A percentile compares a stretch with the other conserved stretches of the same genome.
These are phyloP conservation scores for Tephrocybe sp. DNA, from an alignment of 768 basidiomycete species.

Conservation along the genomic window DNA sequence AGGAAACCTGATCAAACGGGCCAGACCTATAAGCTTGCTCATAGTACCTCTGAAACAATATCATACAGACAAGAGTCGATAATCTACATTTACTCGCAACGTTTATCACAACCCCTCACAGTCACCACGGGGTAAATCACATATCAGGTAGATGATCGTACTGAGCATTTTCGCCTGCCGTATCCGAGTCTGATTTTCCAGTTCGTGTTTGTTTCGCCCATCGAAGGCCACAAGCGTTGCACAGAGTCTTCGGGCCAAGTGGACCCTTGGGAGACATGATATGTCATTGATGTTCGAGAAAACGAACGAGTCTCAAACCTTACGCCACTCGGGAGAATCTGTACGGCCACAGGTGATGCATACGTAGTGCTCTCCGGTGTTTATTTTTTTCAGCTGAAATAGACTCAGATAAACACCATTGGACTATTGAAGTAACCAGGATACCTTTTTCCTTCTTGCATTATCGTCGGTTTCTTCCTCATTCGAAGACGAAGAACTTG, in stretches of 20 bases:
- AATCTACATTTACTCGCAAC: too few relatives aligned
- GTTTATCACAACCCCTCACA: too few relatives aligned
- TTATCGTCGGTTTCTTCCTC: slow-evolving; percentile 52
- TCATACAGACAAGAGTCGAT: too few relatives aligned
- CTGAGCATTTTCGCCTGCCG: slow-evolving; percentile 15
- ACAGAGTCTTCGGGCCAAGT: slow-evolving; percentile 92
- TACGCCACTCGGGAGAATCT: slow-evolving; percentile 97
- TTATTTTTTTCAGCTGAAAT: slow-evolving; percentile 41
- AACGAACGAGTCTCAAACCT: slow-evolving; percentile 39
- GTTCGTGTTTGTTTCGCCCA: slow-evolving; percentile 73
- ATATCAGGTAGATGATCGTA: not conserved
- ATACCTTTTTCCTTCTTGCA: slow-evolving; percentile 64
- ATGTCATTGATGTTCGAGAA: slow-evolving; percentile 2
- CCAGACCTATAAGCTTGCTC: too few relatives aligned
- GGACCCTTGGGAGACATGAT: slow-evolving; percentile 60
- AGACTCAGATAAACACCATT: not conserved
- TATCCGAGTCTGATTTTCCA: slow-evolving; percentile 38
- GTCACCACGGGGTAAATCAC: too few relatives aligned
- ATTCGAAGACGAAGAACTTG: slow-evolving; percentile 9
- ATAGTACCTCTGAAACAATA: too few relatives aligned
- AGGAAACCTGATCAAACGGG: too few relatives aligned
- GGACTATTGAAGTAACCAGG: not conserved
- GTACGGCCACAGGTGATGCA: slow-evolving; percentile 93
- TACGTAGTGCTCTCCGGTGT: slow-evolving; percentile 67
- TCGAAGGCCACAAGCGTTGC: slow-evolving; percentile 92